A percentile compares a stretch with the other conserved stretches of the same genome.
Evolutionary conservation across 371 early-diverging fungal genomes (phyloP).

Genomic region (Mucor plumbeus): DNA sequence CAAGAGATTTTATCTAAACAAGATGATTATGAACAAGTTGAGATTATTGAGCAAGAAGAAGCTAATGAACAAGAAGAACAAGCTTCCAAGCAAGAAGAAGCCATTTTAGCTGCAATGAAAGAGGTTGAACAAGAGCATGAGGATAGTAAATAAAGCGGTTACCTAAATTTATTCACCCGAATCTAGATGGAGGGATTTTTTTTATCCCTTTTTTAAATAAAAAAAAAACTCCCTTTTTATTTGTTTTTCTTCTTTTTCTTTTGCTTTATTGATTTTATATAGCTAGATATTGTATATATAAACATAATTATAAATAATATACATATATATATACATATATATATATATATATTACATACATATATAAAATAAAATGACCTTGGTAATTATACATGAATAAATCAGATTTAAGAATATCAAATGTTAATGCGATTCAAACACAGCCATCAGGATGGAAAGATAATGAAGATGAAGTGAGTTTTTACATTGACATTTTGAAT

Average conservation of each 20-base stretch:
- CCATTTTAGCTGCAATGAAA: constrained; percentile 21
- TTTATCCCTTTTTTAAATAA: not conserved
- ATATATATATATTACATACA: not conserved
- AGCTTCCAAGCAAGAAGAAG: constrained; percentile 7
- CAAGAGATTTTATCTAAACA: constrained; percentile 9
- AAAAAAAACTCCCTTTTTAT: constrained; percentile 2
- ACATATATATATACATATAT: no score
- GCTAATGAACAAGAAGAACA: not conserved
- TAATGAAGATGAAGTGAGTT: constrained; percentile 16
- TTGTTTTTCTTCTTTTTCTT: not conserved
- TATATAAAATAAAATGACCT: constrained; percentile 7
- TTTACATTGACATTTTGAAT: not conserved
- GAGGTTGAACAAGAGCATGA: constrained; percentile 18
- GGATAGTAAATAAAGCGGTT: constrained; percentile 14
- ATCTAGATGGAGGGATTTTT: constrained; percentile 11
- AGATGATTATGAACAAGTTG: not conserved
- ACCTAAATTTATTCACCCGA: constrained; percentile 12
- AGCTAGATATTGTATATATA: not conserved
- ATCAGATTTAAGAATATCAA: not conserved
- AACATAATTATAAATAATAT: not conserved
- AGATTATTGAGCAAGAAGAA: constrained; percentile 10
- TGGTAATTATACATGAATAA: not conserved
- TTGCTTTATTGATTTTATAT: not conserved
- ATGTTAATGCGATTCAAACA: not conserved
- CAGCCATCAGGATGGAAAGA: constrained; percentile 18